Percentiles rank a stretch among this genome's conserved stretches.
These are phyloP conservation scores for Gnomoniopsis sp. DNA, from an alignment of 2,329 filamentous ascomycete genomes.

Conservation along the genomic window DNA sequence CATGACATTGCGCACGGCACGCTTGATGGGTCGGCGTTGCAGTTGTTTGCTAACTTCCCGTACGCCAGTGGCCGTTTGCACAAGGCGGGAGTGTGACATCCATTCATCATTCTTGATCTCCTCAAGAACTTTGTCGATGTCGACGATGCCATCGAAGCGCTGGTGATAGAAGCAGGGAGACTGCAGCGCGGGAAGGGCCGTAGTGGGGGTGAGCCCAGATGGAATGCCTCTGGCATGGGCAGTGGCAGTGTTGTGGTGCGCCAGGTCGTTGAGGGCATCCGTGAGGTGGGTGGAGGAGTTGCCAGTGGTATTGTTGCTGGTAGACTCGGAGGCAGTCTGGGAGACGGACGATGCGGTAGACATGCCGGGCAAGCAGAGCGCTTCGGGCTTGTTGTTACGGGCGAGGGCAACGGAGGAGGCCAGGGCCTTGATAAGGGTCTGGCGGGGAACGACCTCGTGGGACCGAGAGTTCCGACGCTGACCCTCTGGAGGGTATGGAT, in stretches of 20 bases:
- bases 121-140: conserved; percentile 90
- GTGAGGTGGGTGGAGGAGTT: conserved; percentile 61
- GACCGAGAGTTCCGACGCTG: conserved; percentile 53
- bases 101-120: conserved; percentile 87
- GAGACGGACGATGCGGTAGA: conserved; percentile 29
- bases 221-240: neutral
- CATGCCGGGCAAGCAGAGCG: conserved; percentile 60
- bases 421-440: conserved; percentile 80
- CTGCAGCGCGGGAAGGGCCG: conserved; percentile 66
- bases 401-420: conserved; percentile 53
- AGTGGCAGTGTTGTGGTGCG: conserved; percentile 30
- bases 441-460: conserved; percentile 67
- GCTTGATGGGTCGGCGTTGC: conserved; percentile 85
- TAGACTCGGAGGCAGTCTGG: conserved; percentile 22
- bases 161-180: conserved; percentile 98
- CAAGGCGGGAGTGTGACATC: conserved; percentile 88
- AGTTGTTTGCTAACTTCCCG: conserved; percentile 95
- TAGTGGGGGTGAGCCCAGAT: conserved; percentile 35
- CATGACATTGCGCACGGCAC: conserved; percentile 92
- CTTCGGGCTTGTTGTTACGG: conserved; percentile 58
- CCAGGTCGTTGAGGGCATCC: conserved; percentile 54
- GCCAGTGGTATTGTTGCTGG: conserved; percentile 26
- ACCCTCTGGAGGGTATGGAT: conserved; percentile 22
- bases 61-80: conserved; percentile 93
- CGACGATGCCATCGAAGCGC: conserved; percentile 91